Evolutionary conservation across 805 yeast species (phyloP), one percentile per base, ranked within the genome.

Genomic region (Candida morakotiae): DNA sequence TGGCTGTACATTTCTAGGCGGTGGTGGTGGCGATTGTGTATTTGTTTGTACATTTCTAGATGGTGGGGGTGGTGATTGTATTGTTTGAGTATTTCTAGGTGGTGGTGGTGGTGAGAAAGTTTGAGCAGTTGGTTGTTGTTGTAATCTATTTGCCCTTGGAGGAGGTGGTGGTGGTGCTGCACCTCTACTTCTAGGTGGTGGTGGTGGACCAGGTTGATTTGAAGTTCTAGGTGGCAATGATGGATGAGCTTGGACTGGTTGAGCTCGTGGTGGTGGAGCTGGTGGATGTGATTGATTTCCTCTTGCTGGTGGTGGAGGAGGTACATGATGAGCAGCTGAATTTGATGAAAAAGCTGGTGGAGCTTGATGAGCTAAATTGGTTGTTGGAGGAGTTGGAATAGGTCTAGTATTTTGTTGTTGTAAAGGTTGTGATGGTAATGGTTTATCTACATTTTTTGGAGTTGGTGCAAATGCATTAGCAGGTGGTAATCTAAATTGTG

Each of bases 41-140:
- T 13, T 16, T 27, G 30, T 27, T 15, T 27, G 30, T 7, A 15
- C 9, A 9, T 15, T 3, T 49, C 43, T 6, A 51, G 41, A 57
- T 21, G 66, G 69, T n/a, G 70, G 70, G 17, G 67, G 71, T 23
- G 67, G 71, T 31, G 63, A 62, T 10, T 48, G 45, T n/a, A 68
- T 58, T 23, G 19, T 24, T 16, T 31, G 34, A 21, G n/a, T 32
- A 19, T 30, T 11, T 29, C 35, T 21, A 26, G 28, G 34, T 19
- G 18, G 27, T 19, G 46, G 45, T 10, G 50, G 39, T 1, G 47
- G 47, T 21, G 43, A 18, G 3, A 18, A 4, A 9, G 11, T 21
- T n/a, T 33, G 22, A 3, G 33, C 45, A 9, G 35, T 33, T 17
- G 56, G 53, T 15, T 53, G 54, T 9, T 54, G 55, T 15, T 47